phyloP scores from a whole-genome alignment of 768 basidiomycete genomes.

The Thelephora ganbajun region DNA sequence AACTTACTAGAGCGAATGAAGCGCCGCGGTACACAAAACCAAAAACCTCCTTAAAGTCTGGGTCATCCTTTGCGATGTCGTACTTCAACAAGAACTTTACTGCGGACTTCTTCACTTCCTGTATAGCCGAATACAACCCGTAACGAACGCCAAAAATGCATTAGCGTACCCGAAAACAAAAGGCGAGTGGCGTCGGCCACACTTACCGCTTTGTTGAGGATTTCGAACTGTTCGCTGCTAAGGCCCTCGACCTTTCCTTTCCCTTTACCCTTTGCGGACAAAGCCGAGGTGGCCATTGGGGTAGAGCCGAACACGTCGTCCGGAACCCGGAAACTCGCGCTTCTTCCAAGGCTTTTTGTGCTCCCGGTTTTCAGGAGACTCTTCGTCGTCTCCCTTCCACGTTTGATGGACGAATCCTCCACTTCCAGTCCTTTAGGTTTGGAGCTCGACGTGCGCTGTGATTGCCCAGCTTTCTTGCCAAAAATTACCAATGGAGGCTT shows the following conservation, averaged over 20 bases:
- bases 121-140: background rate
- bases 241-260: slow-evolving; percentile 21
- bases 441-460: slow-evolving; percentile 10
- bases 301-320: slow-evolving; percentile 11
- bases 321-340: slow-evolving; percentile 2
- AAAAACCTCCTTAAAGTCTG: slow-evolving; percentile 27
- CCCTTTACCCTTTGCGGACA: slow-evolving; percentile 19
- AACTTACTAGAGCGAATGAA: slow-evolving; percentile 26
- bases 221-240: slow-evolving; percentile 34
- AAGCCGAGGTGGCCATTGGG: slow-evolving; percentile 1
- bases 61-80: slow-evolving; percentile 22
- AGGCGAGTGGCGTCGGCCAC: background rate
- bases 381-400: slow-evolving; percentile 6
- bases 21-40: slow-evolving; percentile 26
- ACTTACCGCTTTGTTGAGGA: slow-evolving; percentile 47
- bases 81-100: slow-evolving; percentile 18
- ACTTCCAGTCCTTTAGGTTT: slow-evolving; percentile 8
- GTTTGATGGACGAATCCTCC: slow-evolving; percentile 6
- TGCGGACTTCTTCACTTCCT: slow-evolving; percentile 28
- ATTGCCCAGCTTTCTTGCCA: slow-evolving; percentile 1
- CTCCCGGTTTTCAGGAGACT: slow-evolving; percentile 1
- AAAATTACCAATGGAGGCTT: slow-evolving; percentile 33
- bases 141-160: too few relatives aligned
- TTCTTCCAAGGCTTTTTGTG: slow-evolving; percentile 10
- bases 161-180: background rate